Conservation (phyloP, 306 rosid genomes). For the Pyrus betulifolia region DNA sequence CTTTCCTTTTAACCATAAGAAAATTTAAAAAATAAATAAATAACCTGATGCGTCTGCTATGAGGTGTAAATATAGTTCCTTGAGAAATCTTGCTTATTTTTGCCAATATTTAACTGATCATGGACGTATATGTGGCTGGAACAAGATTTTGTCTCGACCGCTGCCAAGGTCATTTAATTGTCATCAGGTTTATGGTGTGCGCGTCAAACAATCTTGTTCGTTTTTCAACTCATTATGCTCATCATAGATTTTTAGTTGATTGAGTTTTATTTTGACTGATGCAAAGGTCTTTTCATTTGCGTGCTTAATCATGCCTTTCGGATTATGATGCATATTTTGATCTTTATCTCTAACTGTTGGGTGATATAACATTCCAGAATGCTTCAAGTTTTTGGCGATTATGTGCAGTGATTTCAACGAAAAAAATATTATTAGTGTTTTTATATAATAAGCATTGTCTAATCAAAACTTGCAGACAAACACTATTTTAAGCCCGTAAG, state of each 20-base stretch:
- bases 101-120: not conserved
- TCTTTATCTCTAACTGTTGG: no score
- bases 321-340: not conserved
- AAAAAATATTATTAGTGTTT: no score
- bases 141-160: not conserved
- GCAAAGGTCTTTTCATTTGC: not conserved
- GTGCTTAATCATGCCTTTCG: not conserved
- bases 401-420: no score
- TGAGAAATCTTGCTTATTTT: not conserved
- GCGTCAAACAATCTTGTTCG: no score
- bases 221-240: no score
- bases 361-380: no score
- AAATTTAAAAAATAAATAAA: no score
- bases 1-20: no score
- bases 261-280: not conserved
- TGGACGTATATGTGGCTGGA: not conserved
- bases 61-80: not conserved
- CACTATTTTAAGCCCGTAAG: no score
- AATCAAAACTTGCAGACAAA: no score
- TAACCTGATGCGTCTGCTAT: not conserved
- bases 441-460: no score
- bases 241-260: not conserved
- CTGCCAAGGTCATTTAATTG: not conserved
- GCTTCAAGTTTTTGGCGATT: no score
- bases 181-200: not conserved